Percentiles rank a stretch among this genome's conserved stretches.
phyloP scores from a whole-genome alignment of 257 asterid species.

The Verbascum thapsus region DNA sequence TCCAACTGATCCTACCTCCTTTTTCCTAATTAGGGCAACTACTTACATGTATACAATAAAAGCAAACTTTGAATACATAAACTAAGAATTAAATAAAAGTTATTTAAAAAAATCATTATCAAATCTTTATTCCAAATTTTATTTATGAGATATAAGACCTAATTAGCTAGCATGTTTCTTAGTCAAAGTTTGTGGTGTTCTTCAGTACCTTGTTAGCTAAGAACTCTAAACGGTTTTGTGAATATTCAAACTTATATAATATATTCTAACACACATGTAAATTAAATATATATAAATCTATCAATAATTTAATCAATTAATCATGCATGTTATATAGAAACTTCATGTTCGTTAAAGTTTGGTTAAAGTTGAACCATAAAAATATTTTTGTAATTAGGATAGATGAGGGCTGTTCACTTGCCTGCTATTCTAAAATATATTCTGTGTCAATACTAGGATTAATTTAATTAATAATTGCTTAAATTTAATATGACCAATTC shows the following conservation, averaged over 20 bases:
- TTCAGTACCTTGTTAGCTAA: too few species aligned
- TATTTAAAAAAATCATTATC: neutral
- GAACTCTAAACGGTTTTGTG: too few species aligned
- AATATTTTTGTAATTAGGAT: neutral
- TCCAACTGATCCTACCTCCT: conserved; percentile 24
- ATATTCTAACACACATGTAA: neutral
- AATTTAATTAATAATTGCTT: too few species aligned
- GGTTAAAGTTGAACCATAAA: conserved; percentile 11
- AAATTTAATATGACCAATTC: too few species aligned
- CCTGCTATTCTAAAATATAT: too few species aligned
- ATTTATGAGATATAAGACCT: too few species aligned
- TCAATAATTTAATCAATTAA: neutral
- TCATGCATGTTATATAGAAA: neutral
- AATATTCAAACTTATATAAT: too few species aligned
- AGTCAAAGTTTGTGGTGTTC: too few species aligned
- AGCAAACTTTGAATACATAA: neutral
- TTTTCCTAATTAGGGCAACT: conserved; percentile 3
- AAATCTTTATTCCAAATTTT: neutral
- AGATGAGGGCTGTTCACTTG: conserved; percentile 5
- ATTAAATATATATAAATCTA: too few species aligned
- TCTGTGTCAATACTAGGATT: too few species aligned
- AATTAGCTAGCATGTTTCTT: too few species aligned
- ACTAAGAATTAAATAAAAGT: neutral
- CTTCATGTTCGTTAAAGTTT: conserved; percentile 22
- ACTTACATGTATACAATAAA: neutral